Conservation (phyloP, 768 basidiomycete genomes). For the Mycena epipterygia region DNA sequence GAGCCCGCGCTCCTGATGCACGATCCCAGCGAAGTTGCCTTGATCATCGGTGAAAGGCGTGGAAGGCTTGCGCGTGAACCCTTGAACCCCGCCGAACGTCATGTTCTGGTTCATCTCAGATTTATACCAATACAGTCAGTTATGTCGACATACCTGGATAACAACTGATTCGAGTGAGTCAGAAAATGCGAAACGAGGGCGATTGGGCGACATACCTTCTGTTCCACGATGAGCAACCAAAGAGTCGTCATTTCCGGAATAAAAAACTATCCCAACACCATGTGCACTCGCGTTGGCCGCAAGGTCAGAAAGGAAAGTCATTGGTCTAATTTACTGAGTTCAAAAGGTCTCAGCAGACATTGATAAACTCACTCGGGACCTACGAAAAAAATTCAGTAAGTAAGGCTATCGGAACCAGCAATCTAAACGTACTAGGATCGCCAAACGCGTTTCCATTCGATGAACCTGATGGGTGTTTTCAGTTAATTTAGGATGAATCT, state of each 20-base stretch:
- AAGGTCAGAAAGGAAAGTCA: conserved; percentile 61
- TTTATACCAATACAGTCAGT: no score
- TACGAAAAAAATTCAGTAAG: background rate
- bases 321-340: conserved; percentile 49
- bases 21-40: conserved; percentile 59
- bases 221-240: conserved; percentile 62
- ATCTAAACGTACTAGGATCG: conserved; percentile 27
- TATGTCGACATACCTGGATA: conserved; percentile 51
- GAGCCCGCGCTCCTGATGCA: conserved; percentile 68
- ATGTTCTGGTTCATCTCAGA: conserved; percentile 55
- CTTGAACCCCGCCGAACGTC: conserved; percentile 66
- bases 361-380: conserved; percentile 36
- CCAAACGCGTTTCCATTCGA: conserved; percentile 3
- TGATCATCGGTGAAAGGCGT: conserved; percentile 63
- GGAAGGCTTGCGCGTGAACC: conserved; percentile 61
- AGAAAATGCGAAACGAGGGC: background rate
- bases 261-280: conserved; percentile 56
- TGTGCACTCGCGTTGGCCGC: conserved; percentile 58
- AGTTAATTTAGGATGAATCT: background rate
- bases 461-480: background rate
- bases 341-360: background rate
- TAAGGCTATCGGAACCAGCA: background rate
- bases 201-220: conserved; percentile 49
- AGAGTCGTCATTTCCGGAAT: no score
- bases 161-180: conserved; percentile 40